A percentile compares a stretch with the other conserved stretches of the same genome.
Conservation (phyloP, 148 eudicot species). For the Rhododendron mucronatum region DNA sequence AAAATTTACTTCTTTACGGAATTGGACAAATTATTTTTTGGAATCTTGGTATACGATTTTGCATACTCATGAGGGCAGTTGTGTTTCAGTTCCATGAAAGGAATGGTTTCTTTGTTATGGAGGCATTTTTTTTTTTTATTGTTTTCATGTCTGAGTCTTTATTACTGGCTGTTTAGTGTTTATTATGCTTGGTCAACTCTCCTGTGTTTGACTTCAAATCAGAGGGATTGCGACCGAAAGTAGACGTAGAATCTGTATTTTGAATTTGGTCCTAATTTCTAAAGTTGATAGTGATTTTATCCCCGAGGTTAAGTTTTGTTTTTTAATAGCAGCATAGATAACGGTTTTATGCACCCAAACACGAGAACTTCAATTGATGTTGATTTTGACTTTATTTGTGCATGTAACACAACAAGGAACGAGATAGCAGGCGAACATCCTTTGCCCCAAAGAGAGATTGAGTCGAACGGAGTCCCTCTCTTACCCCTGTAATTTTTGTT, state of each 20-base stretch:
- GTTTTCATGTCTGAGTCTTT: neutral
- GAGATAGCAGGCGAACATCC: too few species aligned
- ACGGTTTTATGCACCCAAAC: too few species aligned
- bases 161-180: neutral
- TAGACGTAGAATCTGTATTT: neutral
- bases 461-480: too few species aligned
- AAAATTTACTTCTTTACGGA: neutral
- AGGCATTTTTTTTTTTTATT: neutral
- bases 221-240: neutral
- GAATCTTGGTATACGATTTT: neutral
- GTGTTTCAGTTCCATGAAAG: neutral
- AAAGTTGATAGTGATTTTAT: too few species aligned
- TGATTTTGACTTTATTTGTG: neutral
- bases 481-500: too few species aligned
- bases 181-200: neutral
- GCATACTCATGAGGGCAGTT: neutral
- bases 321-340: too few species aligned
- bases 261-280: too few species aligned
- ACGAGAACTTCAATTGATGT: too few species aligned
- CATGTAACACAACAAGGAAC: neutral
- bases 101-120: neutral
- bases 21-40: neutral
- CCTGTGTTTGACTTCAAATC: too few species aligned
- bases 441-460: too few species aligned
- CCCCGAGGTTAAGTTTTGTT: too few species aligned